phyloP scores from a whole-genome alignment of 805 yeast species.

The Teunomyces pallodes region DNA sequence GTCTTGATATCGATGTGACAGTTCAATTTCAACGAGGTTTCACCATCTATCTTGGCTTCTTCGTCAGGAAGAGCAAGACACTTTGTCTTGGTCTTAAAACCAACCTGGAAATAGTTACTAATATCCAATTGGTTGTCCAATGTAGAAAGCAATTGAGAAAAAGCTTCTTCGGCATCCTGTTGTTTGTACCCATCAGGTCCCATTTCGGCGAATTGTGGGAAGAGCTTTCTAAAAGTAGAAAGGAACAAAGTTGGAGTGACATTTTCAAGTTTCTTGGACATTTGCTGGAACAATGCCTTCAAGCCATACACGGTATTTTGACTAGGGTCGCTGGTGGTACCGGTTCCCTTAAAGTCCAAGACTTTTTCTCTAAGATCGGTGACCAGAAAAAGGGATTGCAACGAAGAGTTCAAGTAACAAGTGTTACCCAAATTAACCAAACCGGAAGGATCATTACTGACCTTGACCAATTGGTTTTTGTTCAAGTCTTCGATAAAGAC shows the following conservation, averaged over 20 bases:
- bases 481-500: slow-evolving; percentile 71
- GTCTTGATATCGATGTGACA: slow-evolving; percentile 88
- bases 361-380: slow-evolving; percentile 39
- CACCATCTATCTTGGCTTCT: slow-evolving; percentile 20
- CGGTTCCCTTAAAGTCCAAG: slow-evolving; percentile 6
- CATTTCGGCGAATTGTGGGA: slow-evolving; percentile 89
- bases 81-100: slow-evolving; percentile 59
- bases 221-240: slow-evolving; percentile 58
- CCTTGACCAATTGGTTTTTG: slow-evolving; percentile 38
- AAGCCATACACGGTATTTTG: slow-evolving; percentile 23
- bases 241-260: slow-evolving; percentile 71
- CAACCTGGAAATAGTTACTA: slow-evolving; percentile 60
- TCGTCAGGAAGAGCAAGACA: slow-evolving; percentile 51
- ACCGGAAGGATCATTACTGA: slow-evolving; percentile 57
- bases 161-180: slow-evolving; percentile 98
- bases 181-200: slow-evolving; percentile 77
- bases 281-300: slow-evolving; percentile 44
- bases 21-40: slow-evolving; percentile 69
- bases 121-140: slow-evolving; percentile 49
- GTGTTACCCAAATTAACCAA: slow-evolving; percentile 72
- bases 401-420: slow-evolving; percentile 70
- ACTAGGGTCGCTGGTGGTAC: slow-evolving; percentile 10
- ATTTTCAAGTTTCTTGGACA: slow-evolving; percentile 43
- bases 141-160: slow-evolving; percentile 67
- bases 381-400: slow-evolving; percentile 53